Conservation (phyloP, 2,329 filamentous ascomycete genomes). For the Hortaea sp. region DNA sequence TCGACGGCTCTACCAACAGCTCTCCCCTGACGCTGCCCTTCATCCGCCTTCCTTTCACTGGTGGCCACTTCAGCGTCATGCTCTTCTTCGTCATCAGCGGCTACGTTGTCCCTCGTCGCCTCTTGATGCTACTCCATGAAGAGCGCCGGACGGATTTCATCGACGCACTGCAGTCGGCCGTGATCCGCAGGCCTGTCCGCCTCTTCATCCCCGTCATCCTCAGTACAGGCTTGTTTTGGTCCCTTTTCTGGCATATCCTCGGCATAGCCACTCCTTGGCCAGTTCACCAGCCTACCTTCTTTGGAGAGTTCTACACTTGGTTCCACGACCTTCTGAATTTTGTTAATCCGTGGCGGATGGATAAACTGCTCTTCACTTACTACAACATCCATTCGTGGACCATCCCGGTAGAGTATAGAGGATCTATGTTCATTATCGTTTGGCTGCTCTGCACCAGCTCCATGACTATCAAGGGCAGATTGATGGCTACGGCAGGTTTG, state of each 20-base stretch:
- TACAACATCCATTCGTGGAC: slow-evolving; percentile 40
- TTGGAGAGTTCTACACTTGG: slow-evolving; percentile 41
- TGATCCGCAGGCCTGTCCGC: slow-evolving; percentile 41
- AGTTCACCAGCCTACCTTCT: slow-evolving; percentile 29
- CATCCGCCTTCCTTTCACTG: slow-evolving; percentile 49
- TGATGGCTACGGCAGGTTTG: slow-evolving; percentile 9
- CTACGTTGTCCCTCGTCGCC: slow-evolving; percentile 37
- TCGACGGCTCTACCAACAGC: slow-evolving; percentile 32
- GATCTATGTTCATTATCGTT: slow-evolving; percentile 54
- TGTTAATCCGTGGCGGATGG: slow-evolving; percentile 51
- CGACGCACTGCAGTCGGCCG: slow-evolving; percentile 36
- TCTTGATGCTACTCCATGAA: slow-evolving; percentile 23
- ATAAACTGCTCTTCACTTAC: slow-evolving; percentile 15
- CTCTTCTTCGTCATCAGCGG: slow-evolving; percentile 45
- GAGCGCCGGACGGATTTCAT: slow-evolving; percentile 28
- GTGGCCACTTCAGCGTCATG: slow-evolving; percentile 49
- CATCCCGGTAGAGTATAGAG: slow-evolving; percentile 53
- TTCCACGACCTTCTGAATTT: slow-evolving; percentile 54
- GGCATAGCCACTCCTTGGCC: slow-evolving; percentile 32
- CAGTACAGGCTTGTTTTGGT: slow-evolving; percentile 41
- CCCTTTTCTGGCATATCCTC: slow-evolving; percentile 45
- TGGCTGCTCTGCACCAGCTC: slow-evolving; percentile 42
- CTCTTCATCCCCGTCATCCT: slow-evolving; percentile 43
- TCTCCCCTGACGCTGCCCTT: slow-evolving; percentile 39
- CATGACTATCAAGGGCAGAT: slow-evolving; percentile 8